phyloP scores from a whole-genome alignment of 2,329 filamentous ascomycete genomes.

The Calonectria pseudoreteaudii region DNA sequence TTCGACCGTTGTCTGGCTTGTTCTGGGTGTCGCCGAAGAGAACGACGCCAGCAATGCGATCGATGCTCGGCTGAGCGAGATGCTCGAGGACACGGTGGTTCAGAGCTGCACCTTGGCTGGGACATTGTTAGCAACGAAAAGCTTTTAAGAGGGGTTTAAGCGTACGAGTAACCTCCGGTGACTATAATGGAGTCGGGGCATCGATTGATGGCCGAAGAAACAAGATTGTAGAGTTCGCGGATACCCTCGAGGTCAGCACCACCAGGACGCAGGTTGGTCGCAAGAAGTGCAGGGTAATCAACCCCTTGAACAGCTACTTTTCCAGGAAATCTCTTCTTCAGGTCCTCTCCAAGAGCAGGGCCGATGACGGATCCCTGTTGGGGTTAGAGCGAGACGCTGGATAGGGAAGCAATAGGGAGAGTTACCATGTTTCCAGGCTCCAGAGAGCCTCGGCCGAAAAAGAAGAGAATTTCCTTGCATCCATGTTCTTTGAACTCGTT shows the following conservation, averaged over 20 bases:
- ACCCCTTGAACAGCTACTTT: slow-evolving; percentile 5
- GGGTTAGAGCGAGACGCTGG: background rate
- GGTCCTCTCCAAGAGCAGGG: background rate
- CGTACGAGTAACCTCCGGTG: slow-evolving; percentile 11
- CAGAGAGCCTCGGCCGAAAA: background rate
- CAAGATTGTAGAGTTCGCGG: background rate
- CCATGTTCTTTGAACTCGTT: slow-evolving; percentile 5
- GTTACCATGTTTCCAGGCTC: slow-evolving; percentile 15
- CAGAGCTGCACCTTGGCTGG: slow-evolving; percentile 4
- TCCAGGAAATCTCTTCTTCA: background rate
- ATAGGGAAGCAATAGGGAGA: background rate
- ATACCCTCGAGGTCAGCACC: background rate
- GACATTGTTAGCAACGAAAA: background rate
- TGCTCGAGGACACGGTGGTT: slow-evolving; percentile 5
- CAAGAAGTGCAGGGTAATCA: background rate
- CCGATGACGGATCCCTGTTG: background rate
- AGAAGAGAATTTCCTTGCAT: background rate
- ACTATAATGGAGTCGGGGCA: slow-evolving; percentile 1
- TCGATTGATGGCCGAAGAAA: background rate
- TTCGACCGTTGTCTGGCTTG: background rate
- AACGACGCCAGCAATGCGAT: slow-evolving; percentile 5
- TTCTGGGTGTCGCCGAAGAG: slow-evolving; percentile 4
- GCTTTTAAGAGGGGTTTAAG: background rate
- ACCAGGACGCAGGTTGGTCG: background rate
- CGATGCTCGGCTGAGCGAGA: background rate